Percentiles rank a stretch among this genome's conserved stretches.
Conservation (phyloP, 768 basidiomycete genomes). For the Hericium erinaceus region DNA sequence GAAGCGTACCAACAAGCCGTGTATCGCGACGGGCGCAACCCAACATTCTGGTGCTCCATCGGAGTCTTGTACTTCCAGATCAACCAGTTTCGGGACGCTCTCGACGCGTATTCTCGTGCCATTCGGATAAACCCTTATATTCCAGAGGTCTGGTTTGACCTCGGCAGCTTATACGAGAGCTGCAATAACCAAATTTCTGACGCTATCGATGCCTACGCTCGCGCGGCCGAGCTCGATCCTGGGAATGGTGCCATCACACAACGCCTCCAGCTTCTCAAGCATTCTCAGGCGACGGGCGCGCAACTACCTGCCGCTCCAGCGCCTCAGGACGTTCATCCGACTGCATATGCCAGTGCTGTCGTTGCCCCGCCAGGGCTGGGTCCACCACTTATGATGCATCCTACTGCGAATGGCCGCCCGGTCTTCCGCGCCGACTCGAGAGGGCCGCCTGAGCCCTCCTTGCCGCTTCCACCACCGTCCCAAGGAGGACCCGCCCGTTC, state of each 20-base stretch:
- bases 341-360: constrained; percentile 78
- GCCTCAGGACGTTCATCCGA: constrained; percentile 94
- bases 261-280: constrained; percentile 68
- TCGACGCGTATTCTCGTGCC: constrained; percentile 97
- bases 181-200: constrained; percentile 99
- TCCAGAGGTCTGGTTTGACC: constrained; percentile 90
- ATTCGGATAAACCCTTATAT: constrained; percentile 99
- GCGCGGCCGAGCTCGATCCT: constrained; percentile 91
- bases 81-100: constrained; percentile 97
- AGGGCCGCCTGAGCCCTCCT: constrained; percentile 35
- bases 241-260: constrained; percentile 74
- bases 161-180: constrained; percentile 92
- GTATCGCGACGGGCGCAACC: constrained; percentile 96
- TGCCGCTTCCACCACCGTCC: constrained; percentile 53
- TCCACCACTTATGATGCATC: constrained; percentile 55
- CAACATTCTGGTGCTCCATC: constrained; percentile 99
- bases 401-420: constrained; percentile 28
- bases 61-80: constrained; percentile 99
- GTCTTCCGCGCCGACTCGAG: constrained; percentile 63
- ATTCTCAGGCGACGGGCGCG: constrained; percentile 65
- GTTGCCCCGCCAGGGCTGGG: constrained; percentile 58
- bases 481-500: constrained; percentile 31
- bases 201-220: constrained; percentile 95
- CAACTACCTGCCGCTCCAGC: constrained; percentile 81
- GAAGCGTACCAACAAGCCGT: constrained; percentile 99